phyloP scores from a whole-genome alignment of 2,329 filamentous ascomycete genomes.

The Pseudocercospora cruenta region DNA sequence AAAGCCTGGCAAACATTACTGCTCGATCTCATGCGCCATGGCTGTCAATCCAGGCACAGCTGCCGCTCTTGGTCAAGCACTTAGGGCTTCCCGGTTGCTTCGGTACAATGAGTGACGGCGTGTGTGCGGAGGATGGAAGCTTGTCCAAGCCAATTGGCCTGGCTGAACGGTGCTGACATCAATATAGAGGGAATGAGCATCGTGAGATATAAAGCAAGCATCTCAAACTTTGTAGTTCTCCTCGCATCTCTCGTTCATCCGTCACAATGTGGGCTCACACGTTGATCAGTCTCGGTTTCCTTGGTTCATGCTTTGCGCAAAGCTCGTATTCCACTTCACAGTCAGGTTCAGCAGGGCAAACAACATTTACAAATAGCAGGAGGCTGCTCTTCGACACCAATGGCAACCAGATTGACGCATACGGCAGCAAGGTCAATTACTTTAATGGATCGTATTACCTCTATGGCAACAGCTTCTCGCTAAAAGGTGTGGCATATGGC shows the following conservation, averaged over 20 bases:
- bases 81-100: conserved; percentile 12
- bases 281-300: background rate
- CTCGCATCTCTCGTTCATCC: background rate
- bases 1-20: background rate
- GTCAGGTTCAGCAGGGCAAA: conserved; percentile 8
- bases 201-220: background rate
- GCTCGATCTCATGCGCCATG: background rate
- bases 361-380: conserved; percentile 30
- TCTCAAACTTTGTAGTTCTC: background rate
- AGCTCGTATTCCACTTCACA: background rate
- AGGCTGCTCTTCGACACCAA: conserved; percentile 32
- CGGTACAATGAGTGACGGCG: background rate
- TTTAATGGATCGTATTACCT: conserved; percentile 34
- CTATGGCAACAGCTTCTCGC: conserved; percentile 34
- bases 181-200: background rate
- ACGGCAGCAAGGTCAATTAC: conserved; percentile 32
- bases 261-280: background rate
- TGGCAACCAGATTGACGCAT: conserved; percentile 34
- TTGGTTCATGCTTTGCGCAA: conserved; percentile 7
- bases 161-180: conserved; percentile 4
- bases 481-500: conserved; percentile 27
- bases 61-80: background rate
- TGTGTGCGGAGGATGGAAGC: background rate
- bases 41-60: background rate
- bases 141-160: background rate